Percentiles rank a stretch among this genome's conserved stretches.
These are phyloP conservation scores for Tylopilus cervinicoccineus DNA, from an alignment of 768 basidiomycete species.

Conservation along the genomic window DNA sequence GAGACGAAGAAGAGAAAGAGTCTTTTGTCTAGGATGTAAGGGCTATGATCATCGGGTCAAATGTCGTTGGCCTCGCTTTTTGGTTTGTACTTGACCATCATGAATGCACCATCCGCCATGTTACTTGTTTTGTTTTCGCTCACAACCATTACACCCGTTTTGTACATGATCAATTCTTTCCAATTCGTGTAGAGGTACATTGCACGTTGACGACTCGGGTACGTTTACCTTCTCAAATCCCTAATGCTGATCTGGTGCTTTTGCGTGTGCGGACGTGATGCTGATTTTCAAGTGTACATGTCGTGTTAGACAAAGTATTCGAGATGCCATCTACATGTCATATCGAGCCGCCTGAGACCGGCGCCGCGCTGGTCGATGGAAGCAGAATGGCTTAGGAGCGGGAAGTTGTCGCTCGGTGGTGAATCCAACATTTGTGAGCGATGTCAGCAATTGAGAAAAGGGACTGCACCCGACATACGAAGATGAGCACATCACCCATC, in stretches of 20 bases:
- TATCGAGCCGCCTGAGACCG: too few relatives aligned
- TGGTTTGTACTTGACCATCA: neutral
- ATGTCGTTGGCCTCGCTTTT: neutral
- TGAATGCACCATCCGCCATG: neutral
- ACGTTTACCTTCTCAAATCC: neutral
- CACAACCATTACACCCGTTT: neutral
- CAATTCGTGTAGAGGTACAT: neutral
- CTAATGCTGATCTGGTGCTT: neutral
- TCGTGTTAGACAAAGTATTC: too few relatives aligned
- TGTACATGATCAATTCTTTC: neutral
- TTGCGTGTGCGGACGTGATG: neutral
- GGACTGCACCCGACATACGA: too few relatives aligned
- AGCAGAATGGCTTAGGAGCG: too few relatives aligned
- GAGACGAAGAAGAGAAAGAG: constrained; percentile 27
- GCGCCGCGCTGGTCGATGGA: too few relatives aligned
- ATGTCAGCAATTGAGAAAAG: too few relatives aligned
- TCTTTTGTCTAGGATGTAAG: constrained; percentile 6
- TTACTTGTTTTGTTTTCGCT: neutral
- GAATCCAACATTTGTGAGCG: too few relatives aligned
- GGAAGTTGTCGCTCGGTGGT: too few relatives aligned
- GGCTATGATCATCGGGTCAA: neutral
- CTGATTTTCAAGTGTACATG: too few relatives aligned
- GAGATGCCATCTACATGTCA: too few relatives aligned
- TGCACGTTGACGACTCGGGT: neutral
- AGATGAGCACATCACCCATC: too few relatives aligned